These are phyloP conservation scores for Pisolithus tinctorius DNA, from an alignment of 768 basidiomycete species.

Conservation along the genomic window DNA sequence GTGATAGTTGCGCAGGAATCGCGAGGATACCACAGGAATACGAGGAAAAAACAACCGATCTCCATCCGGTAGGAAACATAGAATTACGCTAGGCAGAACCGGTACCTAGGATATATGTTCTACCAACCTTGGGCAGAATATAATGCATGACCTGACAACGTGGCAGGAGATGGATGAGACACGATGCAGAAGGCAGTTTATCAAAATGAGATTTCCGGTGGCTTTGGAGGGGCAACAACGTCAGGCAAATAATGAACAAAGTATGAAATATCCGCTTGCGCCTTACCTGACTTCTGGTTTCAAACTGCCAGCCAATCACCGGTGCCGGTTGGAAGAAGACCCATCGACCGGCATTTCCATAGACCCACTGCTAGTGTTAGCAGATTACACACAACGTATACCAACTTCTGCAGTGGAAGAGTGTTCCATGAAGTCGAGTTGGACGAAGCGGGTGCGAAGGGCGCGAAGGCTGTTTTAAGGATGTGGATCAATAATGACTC, in stretches of 20 bases:
- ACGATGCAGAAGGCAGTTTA: conserved; percentile 5
- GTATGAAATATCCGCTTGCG: neutral
- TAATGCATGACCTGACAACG: conserved; percentile 11
- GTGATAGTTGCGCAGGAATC: conserved; percentile 22
- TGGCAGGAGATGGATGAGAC: neutral
- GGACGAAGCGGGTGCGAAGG: conserved; percentile 46
- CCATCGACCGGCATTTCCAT: conserved; percentile 94
- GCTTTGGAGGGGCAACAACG: conserved; percentile 17
- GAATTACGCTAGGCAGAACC: conserved; percentile 9
- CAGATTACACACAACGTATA: conserved; percentile 66
- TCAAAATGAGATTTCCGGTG: conserved; percentile 39
- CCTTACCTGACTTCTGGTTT: conserved; percentile 61
- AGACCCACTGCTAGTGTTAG: conserved; percentile 77
- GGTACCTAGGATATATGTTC: conserved; percentile 13
- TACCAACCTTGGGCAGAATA: conserved; percentile 4
- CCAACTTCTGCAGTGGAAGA: conserved; percentile 62
- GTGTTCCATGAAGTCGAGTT: conserved; percentile 42
- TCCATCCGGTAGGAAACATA: conserved; percentile 9
- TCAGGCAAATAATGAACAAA: neutral
- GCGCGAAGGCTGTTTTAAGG: conserved; percentile 55
- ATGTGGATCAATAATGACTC: neutral
- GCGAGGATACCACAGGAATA: conserved; percentile 29
- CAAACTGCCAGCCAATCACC: conserved; percentile 96
- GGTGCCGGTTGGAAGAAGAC: conserved; percentile 81
- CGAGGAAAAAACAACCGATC: neutral